A percentile compares a stretch with the other conserved stretches of the same genome.
These are phyloP conservation scores for Mrakia frigida DNA, from an alignment of 768 basidiomycete species.

Conservation along the genomic window DNA sequence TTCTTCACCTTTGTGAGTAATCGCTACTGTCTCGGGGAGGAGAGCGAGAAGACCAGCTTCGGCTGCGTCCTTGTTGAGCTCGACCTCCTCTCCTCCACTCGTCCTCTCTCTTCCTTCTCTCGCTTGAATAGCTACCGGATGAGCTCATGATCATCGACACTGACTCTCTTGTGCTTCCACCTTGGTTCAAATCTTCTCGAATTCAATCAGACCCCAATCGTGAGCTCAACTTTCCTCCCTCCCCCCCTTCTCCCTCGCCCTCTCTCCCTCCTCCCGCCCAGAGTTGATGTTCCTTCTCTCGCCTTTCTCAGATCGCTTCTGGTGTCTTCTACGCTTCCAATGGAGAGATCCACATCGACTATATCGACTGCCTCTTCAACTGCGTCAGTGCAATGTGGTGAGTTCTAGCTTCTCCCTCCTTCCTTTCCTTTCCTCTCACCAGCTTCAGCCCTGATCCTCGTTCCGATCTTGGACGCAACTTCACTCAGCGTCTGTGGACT, in stretches of 20 bases:
- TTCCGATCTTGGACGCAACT: not conserved
- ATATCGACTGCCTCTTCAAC: conserved; percentile 45
- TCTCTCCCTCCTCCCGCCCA: not conserved
- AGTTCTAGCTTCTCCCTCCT: not conserved
- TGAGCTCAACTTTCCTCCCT: not conserved
- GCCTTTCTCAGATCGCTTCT: conserved; percentile 10
- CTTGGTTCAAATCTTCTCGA: not conserved
- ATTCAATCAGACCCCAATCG: conserved; percentile 18
- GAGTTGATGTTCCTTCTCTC: not conserved
- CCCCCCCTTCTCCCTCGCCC: not conserved
- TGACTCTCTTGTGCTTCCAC: not conserved
- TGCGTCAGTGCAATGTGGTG: conserved; percentile 67
- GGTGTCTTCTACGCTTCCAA: conserved; percentile 29
- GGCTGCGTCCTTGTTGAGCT: not conserved
- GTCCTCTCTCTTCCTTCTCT: not conserved
- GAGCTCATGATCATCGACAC: too few relatives aligned
- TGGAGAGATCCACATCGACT: conserved; percentile 39
- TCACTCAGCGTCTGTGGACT: conserved; percentile 51
- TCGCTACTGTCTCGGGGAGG: not conserved
- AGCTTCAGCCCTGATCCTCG: not conserved
- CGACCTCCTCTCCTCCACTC: not conserved
- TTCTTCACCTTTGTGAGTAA: conserved; percentile 31
- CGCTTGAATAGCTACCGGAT: not conserved
- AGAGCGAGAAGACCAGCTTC: not conserved
- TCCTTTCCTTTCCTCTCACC: not conserved